Base-by-base conservation (phyloP, 1,284 basidiomycete species). In the Ganoderma meredithae region DNA sequence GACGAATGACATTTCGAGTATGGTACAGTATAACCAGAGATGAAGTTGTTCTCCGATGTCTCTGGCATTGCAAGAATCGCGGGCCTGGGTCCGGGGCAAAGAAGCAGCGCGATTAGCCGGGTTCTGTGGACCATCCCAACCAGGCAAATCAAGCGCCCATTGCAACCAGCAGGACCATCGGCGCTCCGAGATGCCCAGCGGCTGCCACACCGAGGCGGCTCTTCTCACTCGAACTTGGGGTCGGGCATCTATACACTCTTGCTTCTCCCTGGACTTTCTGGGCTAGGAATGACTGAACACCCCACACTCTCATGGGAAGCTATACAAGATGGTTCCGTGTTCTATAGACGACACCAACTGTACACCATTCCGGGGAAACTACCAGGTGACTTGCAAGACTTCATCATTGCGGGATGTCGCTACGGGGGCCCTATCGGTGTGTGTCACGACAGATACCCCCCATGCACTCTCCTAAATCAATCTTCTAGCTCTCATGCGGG, bases 401-500 rank as follows among this genome's bases (percentile, higher is more conserved):
- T 92, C 78, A 82, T 94, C 60, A 82, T 96, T 43, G 90, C 94
- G 36, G 93, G 91, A 25, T 95, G 95, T 76, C 88, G 89, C 64
- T 91, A 95, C 80, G 95, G 95, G 36, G 96, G 97, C 6, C 95
- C 96, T 19, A 83, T 98, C 75, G 96, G 96, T 95, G 73, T 31
- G 62, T 55, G 40, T 25, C 44, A 0, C 15, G 39, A 22, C 33
- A 49, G 31, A 9, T 63, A 60, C 19, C 43, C 69, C 40, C 41
- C 66, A 56, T 15, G 1, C 22, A 47, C 13, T 7, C 53, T 6
- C 47, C 47, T 59, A 41, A 68, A 60, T 2, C 8, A 25, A 43
- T 5, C 56, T 22, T 7, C 6, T 73, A 95, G 97, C 97, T 25
- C 81, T 98, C 36, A 94, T 97, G 86, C 87, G 96, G 6, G 95